Evolutionary conservation across 768 basidiomycete species (phyloP).

Genomic region (Grammothele lineata): DNA sequence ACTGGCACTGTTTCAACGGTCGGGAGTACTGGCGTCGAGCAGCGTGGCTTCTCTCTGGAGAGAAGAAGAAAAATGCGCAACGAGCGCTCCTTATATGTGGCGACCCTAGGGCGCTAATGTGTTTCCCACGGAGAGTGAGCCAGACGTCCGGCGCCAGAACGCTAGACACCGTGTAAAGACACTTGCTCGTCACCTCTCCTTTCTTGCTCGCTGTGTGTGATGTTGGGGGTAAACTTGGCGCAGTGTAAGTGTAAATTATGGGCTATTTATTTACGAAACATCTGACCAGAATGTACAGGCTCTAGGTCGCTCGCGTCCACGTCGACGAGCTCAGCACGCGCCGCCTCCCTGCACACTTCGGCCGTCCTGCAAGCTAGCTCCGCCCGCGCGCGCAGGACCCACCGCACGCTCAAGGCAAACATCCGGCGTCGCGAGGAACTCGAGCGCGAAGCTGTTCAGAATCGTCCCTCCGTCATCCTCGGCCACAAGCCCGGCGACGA

Average conservation of each 20-base stretch:
- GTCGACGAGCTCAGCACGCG: conserved; percentile 33
- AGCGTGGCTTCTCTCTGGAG: conserved; percentile 59
- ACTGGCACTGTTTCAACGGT: conserved; percentile 67
- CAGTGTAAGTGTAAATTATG: conserved; percentile 28
- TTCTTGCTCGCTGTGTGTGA: conserved; percentile 13
- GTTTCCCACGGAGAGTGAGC: conserved; percentile 39
- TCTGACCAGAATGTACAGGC: no score
- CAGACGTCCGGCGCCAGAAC: no score
- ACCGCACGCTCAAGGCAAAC: conserved; percentile 39
- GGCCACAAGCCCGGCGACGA: conserved; percentile 67
- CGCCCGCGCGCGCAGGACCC: conserved; percentile 31
- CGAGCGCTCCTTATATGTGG: conserved; percentile 26
- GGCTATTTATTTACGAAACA: no score
- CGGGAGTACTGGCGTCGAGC: conserved; percentile 44
- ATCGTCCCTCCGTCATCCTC: conserved; percentile 64
- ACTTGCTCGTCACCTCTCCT: background rate
- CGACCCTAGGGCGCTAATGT: conserved; percentile 1
- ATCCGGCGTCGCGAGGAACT: conserved; percentile 43
- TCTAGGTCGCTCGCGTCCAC: conserved; percentile 36
- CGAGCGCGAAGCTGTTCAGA: conserved; percentile 32
- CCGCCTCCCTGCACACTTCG: conserved; percentile 46
- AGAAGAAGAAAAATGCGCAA: conserved; percentile 10
- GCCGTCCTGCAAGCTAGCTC: conserved; percentile 29
- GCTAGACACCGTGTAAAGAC: no score
- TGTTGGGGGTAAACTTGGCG: conserved; percentile 21